phyloP scores from a whole-genome alignment of 495 filamentous ascomycete genomes.

The Aspergillus olivimuriae region DNA sequence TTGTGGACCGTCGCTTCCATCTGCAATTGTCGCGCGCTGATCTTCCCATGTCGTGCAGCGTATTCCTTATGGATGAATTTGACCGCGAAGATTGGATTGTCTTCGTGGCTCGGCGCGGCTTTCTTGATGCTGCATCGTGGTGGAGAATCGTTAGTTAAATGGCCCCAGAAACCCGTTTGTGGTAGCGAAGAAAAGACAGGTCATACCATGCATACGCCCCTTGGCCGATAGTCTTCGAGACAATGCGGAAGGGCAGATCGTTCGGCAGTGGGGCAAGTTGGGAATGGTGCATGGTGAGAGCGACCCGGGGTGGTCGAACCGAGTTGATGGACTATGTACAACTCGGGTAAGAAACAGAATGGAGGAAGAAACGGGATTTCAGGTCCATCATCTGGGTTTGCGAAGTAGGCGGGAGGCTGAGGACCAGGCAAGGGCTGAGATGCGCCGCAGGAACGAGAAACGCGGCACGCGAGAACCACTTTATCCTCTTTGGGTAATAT shows the following conservation, averaged over 20 bases:
- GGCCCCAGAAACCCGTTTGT: background rate
- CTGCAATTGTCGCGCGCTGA: slow-evolving; percentile 78
- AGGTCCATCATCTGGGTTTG: too few species aligned
- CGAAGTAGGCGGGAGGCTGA: slow-evolving; percentile 10
- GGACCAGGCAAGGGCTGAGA: slow-evolving; percentile 12
- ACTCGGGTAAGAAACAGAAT: background rate
- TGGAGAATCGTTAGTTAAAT: background rate
- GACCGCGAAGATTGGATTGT: slow-evolving; percentile 81
- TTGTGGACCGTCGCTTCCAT: slow-evolving; percentile 86
- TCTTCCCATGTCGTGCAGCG: slow-evolving; percentile 78
- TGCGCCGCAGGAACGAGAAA: slow-evolving; percentile 18
- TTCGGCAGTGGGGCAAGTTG: slow-evolving; percentile 81
- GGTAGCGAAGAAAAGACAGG: background rate
- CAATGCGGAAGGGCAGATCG: slow-evolving; percentile 85
- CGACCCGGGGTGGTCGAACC: background rate
- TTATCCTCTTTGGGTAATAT: slow-evolving; percentile 42
- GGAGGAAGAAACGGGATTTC: background rate
- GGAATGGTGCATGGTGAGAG: slow-evolving; percentile 56
- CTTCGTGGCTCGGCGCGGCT: slow-evolving; percentile 63
- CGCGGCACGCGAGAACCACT: slow-evolving; percentile 32
- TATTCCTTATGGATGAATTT: slow-evolving; percentile 99
- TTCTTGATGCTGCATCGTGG: slow-evolving; percentile 73
- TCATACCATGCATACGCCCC: slow-evolving; percentile 95
- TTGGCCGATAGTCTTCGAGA: slow-evolving; percentile 92
- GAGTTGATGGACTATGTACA: too few species aligned